Evolutionary conservation across 1,284 basidiomycete species (phyloP), one percentile per base, ranked within the genome.

Genomic region (Irpex lacteus): DNA sequence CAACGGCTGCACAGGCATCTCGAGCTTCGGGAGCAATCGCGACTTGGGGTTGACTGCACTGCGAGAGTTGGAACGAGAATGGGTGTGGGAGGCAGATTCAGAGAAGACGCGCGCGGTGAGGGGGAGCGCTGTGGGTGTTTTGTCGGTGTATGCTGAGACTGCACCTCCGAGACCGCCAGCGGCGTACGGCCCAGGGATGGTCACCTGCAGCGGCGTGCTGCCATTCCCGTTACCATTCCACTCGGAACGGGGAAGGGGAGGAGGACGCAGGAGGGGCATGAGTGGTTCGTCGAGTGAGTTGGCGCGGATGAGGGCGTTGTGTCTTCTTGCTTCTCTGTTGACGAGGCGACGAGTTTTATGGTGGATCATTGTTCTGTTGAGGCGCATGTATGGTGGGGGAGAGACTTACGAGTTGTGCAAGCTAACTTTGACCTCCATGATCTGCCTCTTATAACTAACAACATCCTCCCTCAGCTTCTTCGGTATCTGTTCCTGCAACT

Each of bases 381-480:
- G n/a, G n/a, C n/a, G n/a, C n/a, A n/a, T n/a, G n/a, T n/a, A n/a
- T n/a, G n/a, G n/a, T n/a, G n/a, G n/a, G n/a, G n/a, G n/a, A n/a
- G n/a, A n/a, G n/a, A 72, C 81, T 62, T 70, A 85, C 83, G 81
- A 80, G 69, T 86, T 85, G 63, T 78, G 75, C 47, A 85, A 73
- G 44, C 75, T 75, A 18, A 77, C 75, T 63, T 81, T 79, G 5
- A 82, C 77, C 66, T 82, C 77, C 59, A 55, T 47, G 34, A 69
- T 70, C 4, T 57, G 61, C 21, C 44, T 60, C 40, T 68, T 70
- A 61, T 78, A 79, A 26, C 71, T 71, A 26, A 70, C 68, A 5
- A 85, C 66, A 70, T 84, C 81, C 59, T 81, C 71, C 59, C 76
- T 72, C 44, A 87, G 70, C 0, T 79, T 75, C 0, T 71, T 70